These are phyloP conservation scores for Chenopodium album DNA, from an alignment of 148 eudicot genomes.

Conservation along the genomic window DNA sequence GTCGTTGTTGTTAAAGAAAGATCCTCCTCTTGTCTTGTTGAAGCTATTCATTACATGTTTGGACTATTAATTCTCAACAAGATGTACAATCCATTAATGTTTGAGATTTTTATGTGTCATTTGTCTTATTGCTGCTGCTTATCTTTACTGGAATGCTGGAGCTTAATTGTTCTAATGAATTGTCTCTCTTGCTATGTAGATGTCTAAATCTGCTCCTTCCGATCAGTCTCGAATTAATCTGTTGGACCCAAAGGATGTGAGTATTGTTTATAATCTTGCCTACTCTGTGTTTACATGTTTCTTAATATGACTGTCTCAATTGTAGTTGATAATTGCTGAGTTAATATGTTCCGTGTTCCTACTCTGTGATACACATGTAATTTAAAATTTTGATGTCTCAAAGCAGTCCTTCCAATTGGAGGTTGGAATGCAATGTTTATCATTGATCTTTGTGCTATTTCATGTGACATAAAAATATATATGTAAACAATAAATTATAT, in stretches of 20 bases:
- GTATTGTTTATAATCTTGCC: constrained; percentile 28
- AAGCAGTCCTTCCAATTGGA: not conserved
- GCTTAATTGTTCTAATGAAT: constrained; percentile 14
- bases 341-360: not conserved
- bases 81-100: not conserved
- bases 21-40: not conserved
- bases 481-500: too few species aligned
- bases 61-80: constrained; percentile 2
- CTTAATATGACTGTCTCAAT: not conserved
- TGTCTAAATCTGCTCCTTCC: constrained; percentile 97
- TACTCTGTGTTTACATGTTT: not conserved
- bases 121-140: not conserved
- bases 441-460: not conserved
- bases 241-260: constrained; percentile 91
- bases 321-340: not conserved
- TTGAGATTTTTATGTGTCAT: not conserved
- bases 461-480: not conserved
- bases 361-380: not conserved
- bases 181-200: constrained; percentile 45
- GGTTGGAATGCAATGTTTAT: not conserved
- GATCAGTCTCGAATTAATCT: constrained; percentile 92
- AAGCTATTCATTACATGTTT: not conserved
- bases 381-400: not conserved
- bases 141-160: not conserved
- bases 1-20: not conserved